A percentile compares a stretch with the other conserved stretches of the same genome.
Evolutionary conservation across 140 eudicot species (phyloP).

Genomic region (Cichorium intybus): DNA sequence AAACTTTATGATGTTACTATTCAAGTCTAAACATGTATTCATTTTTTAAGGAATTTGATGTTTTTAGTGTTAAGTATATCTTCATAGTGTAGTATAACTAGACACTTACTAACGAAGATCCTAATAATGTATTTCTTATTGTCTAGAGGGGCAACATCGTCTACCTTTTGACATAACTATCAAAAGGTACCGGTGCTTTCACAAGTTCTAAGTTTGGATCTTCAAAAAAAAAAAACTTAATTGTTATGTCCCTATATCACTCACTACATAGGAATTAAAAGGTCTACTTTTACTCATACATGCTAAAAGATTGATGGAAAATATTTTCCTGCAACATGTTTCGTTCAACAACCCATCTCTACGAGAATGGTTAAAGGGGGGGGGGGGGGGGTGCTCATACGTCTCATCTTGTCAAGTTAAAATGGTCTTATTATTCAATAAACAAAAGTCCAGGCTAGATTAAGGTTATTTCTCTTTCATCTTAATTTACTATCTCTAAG

Average conservation of each 20-base stretch:
- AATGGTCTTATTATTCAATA: constrained; percentile 72
- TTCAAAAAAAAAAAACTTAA: constrained; percentile 65
- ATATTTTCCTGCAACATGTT: constrained; percentile 75
- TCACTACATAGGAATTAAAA: constrained; percentile 72
- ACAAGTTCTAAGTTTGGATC: constrained; percentile 60
- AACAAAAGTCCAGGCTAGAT: constrained; percentile 92
- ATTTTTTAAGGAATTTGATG: constrained; percentile 91
- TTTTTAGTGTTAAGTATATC: constrained; percentile 86
- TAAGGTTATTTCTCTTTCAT: no score
- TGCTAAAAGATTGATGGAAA: constrained; percentile 73
- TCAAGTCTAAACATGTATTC: constrained; percentile 19
- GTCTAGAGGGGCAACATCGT: constrained; percentile 66
- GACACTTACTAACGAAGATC: constrained; percentile 63
- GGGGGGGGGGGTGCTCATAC: constrained; percentile 48
- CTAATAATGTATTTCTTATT: constrained; percentile 68
- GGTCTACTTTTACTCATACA: constrained; percentile 57
- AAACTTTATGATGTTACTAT: not conserved
- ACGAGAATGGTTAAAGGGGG: constrained; percentile 76
- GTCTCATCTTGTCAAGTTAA: constrained; percentile 60
- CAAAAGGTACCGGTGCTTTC: constrained; percentile 69
- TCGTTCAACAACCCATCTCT: constrained; percentile 79
- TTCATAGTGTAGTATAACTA: constrained; percentile 65
- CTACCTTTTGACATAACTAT: constrained; percentile 65
- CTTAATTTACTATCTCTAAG: no score
- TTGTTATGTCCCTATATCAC: constrained; percentile 76